Conservation (phyloP, 805 yeast genomes). For the Saitoella complicata region DNA sequence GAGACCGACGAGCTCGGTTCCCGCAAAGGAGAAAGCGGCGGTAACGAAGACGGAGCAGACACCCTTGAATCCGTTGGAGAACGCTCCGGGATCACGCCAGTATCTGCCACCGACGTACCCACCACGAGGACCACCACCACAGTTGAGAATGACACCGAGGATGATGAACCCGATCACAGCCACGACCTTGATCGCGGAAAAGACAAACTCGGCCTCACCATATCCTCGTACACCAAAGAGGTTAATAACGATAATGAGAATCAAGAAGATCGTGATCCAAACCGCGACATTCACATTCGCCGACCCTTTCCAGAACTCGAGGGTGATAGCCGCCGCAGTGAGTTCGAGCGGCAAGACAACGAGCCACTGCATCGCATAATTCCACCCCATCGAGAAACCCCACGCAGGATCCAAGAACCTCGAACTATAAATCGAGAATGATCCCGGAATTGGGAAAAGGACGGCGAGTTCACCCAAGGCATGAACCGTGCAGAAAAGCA, state of each 20-base stretch:
- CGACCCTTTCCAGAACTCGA: slow-evolving; percentile 32
- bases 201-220: slow-evolving; percentile 54
- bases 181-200: slow-evolving; percentile 39
- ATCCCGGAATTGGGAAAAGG: slow-evolving; percentile 47
- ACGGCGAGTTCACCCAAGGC: slow-evolving; percentile 49
- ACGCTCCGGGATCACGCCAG: slow-evolving; percentile 44
- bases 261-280: slow-evolving; percentile 41
- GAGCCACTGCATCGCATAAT: slow-evolving; percentile 49
- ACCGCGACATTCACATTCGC: slow-evolving; percentile 33
- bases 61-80: slow-evolving; percentile 55
- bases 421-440: slow-evolving; percentile 43
- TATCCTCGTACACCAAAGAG: slow-evolving; percentile 42
- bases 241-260: slow-evolving; percentile 33
- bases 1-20: slow-evolving; percentile 57
- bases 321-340: slow-evolving; percentile 43
- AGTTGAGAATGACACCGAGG: slow-evolving; percentile 37
- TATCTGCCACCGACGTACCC: slow-evolving; percentile 40
- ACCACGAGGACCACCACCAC: slow-evolving; percentile 47
- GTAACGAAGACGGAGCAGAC: slow-evolving; percentile 59
- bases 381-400: slow-evolving; percentile 63
- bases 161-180: slow-evolving; percentile 47
- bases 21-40: slow-evolving; percentile 65
- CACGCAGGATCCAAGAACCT: slow-evolving; percentile 51
- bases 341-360: slow-evolving; percentile 52
- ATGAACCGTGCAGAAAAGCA: slow-evolving; percentile 38